These are phyloP conservation scores for Smittium culicis DNA, from an alignment of 371 early-diverging fungal species.

Conservation along the genomic window DNA sequence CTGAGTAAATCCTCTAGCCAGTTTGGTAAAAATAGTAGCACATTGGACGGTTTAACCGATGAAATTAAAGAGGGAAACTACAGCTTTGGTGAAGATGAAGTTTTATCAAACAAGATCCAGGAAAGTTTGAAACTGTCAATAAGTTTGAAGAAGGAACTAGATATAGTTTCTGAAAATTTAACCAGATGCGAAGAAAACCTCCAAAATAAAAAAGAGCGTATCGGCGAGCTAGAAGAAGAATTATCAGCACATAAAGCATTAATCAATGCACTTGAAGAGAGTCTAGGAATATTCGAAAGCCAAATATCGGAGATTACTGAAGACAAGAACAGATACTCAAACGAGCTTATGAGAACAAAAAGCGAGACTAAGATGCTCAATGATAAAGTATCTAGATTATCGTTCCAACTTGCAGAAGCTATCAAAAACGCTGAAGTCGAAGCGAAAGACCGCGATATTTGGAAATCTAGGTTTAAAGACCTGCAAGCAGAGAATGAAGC, in stretches of 20 bases:
- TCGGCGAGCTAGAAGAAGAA: conserved; percentile 21
- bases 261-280: conserved; percentile 22
- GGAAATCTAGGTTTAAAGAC: conserved; percentile 27
- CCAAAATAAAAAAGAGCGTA: not conserved
- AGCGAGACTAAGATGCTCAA: conserved; percentile 17
- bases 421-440: conserved; percentile 15
- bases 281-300: conserved; percentile 24
- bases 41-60: not conserved
- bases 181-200: conserved; percentile 10
- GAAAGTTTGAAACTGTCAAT: conserved; percentile 19
- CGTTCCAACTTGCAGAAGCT: conserved; percentile 22
- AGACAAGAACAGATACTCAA: conserved; percentile 22
- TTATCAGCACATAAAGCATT: conserved; percentile 14
- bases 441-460: conserved; percentile 27
- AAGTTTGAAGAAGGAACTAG: conserved; percentile 23
- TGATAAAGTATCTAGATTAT: conserved; percentile 14
- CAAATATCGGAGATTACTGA: conserved; percentile 30
- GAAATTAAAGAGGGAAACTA: not conserved
- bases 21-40: not conserved
- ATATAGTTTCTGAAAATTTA: conserved; percentile 19
- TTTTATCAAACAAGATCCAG: conserved; percentile 3
- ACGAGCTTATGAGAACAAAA: conserved; percentile 22
- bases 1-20: not conserved
- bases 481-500: conserved; percentile 26
- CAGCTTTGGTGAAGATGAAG: not conserved